phyloP scores from a whole-genome alignment of 306 rosid genomes.

The Citrullus amarus region DNA sequence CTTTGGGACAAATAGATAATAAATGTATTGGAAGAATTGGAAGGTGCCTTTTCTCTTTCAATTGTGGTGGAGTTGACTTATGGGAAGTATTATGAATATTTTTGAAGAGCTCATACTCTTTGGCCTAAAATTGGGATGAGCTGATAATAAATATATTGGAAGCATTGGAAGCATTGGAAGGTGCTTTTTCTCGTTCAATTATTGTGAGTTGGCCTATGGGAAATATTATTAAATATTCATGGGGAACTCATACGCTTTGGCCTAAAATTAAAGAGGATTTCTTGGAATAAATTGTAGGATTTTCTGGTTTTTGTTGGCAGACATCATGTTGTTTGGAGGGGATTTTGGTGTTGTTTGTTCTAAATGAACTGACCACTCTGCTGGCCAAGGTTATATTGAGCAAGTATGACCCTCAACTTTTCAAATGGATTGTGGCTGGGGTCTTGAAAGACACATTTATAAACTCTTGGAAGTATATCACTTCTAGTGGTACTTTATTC shows the following conservation, averaged over 20 bases:
- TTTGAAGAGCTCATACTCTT: background rate
- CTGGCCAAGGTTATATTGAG: background rate
- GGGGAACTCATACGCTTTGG: background rate
- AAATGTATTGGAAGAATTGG: background rate
- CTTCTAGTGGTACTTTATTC: background rate
- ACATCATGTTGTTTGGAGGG: background rate
- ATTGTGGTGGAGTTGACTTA: background rate
- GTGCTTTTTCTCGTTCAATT: background rate
- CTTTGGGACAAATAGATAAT: background rate
- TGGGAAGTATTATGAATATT: background rate
- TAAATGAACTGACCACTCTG: background rate
- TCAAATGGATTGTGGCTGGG: background rate
- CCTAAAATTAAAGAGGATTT: background rate
- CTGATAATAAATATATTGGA: background rate
- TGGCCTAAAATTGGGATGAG: background rate
- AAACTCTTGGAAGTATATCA: background rate
- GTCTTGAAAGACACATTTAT: background rate
- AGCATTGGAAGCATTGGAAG: background rate
- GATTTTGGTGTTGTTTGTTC: background rate
- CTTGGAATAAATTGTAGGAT: background rate
- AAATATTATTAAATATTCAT: no score
- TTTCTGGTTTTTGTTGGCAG: background rate
- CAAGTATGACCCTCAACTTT: background rate
- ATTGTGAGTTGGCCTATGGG: background rate
- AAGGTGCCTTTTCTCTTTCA: background rate